Evolutionary conservation across 805 yeast genomes (phyloP).

Genomic region (Saturnispora bothae): DNA sequence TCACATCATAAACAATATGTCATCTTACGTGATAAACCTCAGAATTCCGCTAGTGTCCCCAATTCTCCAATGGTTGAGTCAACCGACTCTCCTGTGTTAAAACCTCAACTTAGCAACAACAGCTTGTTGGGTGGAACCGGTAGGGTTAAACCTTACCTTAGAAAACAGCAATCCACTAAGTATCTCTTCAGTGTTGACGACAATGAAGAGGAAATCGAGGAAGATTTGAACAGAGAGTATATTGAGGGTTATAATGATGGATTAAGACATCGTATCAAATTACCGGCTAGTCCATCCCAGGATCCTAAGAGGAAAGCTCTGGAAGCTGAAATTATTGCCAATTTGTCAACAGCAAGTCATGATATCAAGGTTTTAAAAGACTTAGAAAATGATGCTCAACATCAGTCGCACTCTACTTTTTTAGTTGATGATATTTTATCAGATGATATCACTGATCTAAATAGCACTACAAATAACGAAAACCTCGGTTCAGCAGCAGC

Average conservation of each 20-base stretch:
- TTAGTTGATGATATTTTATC: not conserved
- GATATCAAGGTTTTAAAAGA: conserved; percentile 21
- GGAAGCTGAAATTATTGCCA: conserved; percentile 22
- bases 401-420: conserved; percentile 12
- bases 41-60: conserved; percentile 4
- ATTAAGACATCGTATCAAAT: conserved; percentile 35
- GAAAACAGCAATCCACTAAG: conserved; percentile 23
- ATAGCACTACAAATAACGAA: not conserved
- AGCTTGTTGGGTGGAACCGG: not conserved
- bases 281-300: conserved; percentile 18
- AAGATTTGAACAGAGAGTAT: conserved; percentile 48
- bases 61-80: conserved; percentile 13
- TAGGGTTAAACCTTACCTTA: conserved; percentile 18
- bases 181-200: conserved; percentile 72
- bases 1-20: conserved; percentile 26
- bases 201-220: conserved; percentile 61
- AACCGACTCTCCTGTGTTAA: conserved; percentile 10
- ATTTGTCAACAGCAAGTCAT: conserved; percentile 16
- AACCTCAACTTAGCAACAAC: conserved; percentile 7
- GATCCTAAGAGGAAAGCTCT: conserved; percentile 16
- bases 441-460: not conserved
- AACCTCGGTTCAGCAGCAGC: not conserved
- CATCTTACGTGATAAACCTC: conserved; percentile 21
- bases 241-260: conserved; percentile 71
- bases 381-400: conserved; percentile 20